phyloP scores from a whole-genome alignment of 2,329 filamentous ascomycete genomes.

The Podosphaera xanthii region DNA sequence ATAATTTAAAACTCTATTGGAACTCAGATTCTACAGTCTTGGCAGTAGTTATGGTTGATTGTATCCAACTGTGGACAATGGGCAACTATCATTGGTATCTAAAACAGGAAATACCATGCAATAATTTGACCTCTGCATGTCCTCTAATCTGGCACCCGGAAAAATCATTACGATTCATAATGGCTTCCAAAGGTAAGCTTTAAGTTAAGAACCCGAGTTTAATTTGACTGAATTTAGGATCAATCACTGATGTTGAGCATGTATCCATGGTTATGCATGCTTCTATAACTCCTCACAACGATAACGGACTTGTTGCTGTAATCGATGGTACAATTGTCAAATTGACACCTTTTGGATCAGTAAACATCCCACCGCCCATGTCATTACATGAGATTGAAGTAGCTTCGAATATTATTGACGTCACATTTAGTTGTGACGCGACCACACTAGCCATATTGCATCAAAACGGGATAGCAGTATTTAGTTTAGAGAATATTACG shows the following conservation, averaged over 20 bases:
- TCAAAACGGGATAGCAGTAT: constrained; percentile 40
- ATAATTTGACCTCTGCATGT: constrained; percentile 15
- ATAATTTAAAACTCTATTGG: constrained; percentile 51
- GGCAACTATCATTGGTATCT: constrained; percentile 97
- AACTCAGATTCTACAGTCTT: constrained; percentile 82
- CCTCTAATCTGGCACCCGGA: constrained; percentile 58
- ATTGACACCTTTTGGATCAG: constrained; percentile 61
- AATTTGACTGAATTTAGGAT: neutral
- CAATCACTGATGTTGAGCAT: constrained; percentile 38
- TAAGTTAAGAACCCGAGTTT: neutral
- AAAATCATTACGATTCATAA: constrained; percentile 45
- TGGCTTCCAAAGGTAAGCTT: constrained; percentile 26
- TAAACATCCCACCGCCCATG: constrained; percentile 87
- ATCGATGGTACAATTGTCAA: constrained; percentile 65
- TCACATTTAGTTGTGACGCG: constrained; percentile 45
- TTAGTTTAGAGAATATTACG: constrained; percentile 41
- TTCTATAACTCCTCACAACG: constrained; percentile 44
- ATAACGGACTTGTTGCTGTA: constrained; percentile 60
- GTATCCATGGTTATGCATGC: constrained; percentile 46
- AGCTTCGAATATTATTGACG: constrained; percentile 43
- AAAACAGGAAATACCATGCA: constrained; percentile 57
- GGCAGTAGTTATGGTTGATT: constrained; percentile 51
- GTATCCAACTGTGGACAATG: constrained; percentile 86
- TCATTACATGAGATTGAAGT: constrained; percentile 50
- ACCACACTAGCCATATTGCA: constrained; percentile 51